phyloP scores from a whole-genome alignment of 345 rosid species.

The Citrus cavaleriei region DNA sequence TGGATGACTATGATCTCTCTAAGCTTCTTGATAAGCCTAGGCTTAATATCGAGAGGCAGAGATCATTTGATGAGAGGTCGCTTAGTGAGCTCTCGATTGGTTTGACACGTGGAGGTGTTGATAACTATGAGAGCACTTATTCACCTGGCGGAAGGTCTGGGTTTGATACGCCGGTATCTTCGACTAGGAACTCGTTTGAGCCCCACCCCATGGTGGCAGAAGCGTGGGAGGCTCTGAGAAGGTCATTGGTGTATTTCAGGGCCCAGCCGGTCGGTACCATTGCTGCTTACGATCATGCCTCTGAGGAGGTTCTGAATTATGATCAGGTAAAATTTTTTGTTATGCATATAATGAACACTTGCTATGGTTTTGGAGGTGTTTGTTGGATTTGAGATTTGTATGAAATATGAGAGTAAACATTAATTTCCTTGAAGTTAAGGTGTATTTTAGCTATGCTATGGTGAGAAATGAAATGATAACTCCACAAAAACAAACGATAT shows the following conservation, averaged over 20 bases:
- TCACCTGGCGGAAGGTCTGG: slow-evolving; percentile 74
- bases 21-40: slow-evolving; percentile 82
- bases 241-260: slow-evolving; percentile 70
- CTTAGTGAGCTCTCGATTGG: slow-evolving; percentile 83
- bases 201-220: slow-evolving; percentile 97
- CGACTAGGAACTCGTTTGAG: slow-evolving; percentile 80
- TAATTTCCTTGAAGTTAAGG: neutral
- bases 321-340: slow-evolving; percentile 63
- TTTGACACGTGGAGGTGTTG: slow-evolving; percentile 46
- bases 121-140: slow-evolving; percentile 45
- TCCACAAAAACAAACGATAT: neutral
- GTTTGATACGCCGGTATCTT: slow-evolving; percentile 74
- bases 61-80: slow-evolving; percentile 93
- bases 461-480: neutral
- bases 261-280: slow-evolving; percentile 89
- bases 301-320: slow-evolving; percentile 92
- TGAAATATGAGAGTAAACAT: neutral
- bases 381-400: neutral
- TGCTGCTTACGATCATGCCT: slow-evolving; percentile 91
- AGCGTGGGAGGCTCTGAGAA: slow-evolving; percentile 92
- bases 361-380: neutral
- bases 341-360: neutral
- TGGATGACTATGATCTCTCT: slow-evolving; percentile 71
- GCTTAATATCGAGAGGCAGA: slow-evolving; percentile 84
- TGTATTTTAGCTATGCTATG: neutral